phyloP scores from a whole-genome alignment of 2,329 filamentous ascomycete genomes.

The Bipolaris oryzae region DNA sequence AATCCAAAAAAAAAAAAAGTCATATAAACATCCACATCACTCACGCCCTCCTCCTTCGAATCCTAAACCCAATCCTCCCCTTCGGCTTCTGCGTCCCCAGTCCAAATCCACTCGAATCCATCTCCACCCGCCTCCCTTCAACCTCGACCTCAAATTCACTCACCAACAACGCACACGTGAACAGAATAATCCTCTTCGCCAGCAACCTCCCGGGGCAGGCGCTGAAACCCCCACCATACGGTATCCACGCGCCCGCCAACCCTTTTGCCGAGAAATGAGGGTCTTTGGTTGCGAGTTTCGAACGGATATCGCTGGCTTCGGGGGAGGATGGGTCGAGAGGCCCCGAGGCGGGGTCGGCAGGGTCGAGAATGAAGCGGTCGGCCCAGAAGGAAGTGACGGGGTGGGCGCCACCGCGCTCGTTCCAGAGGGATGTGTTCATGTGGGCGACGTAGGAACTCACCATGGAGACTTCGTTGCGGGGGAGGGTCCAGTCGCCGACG shows the following conservation, averaged over 20 bases:
- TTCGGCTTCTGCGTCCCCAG: background rate
- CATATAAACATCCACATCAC: no score
- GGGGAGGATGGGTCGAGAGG: background rate
- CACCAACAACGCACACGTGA: background rate
- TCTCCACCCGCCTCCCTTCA: background rate
- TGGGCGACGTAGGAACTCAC: no score
- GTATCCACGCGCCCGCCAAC: background rate
- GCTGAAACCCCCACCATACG: background rate
- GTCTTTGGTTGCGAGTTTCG: background rate
- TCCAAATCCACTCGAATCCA: background rate
- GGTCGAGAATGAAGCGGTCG: background rate
- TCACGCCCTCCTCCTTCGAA: background rate
- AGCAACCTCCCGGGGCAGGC: background rate
- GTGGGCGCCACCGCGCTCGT: background rate
- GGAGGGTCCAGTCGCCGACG: no score
- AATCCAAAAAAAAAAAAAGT: no score
- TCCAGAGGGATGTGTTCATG: no score
- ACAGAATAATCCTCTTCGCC: background rate
- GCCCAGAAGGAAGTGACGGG: background rate
- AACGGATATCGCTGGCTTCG: background rate
- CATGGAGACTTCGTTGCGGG: no score
- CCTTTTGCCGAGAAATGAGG: background rate
- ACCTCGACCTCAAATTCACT: background rate
- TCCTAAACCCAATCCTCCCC: background rate
- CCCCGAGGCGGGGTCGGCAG: background rate